Conservation (phyloP, 2,329 filamentous ascomycete species). For the Fusarium sp. region DNA sequence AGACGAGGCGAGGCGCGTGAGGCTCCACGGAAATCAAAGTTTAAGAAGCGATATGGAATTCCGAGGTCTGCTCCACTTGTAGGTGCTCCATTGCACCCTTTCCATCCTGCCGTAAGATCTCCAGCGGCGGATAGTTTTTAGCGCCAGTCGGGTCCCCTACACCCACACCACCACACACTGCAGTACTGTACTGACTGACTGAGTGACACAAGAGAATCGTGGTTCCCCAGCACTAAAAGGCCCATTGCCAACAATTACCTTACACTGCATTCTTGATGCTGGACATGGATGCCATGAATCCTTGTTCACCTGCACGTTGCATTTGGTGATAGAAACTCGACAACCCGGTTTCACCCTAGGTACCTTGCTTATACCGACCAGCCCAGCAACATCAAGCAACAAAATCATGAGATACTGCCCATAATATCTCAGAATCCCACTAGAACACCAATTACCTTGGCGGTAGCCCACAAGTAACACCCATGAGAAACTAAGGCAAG, state of each 20-base stretch:
- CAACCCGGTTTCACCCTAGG: constrained; percentile 27
- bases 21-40: constrained; percentile 9
- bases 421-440: not conserved
- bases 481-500: not conserved
- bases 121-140: constrained; percentile 24
- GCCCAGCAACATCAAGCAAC: not conserved
- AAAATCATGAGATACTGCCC: not conserved
- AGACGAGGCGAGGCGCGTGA: constrained; percentile 1
- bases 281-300: not conserved
- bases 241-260: not conserved
- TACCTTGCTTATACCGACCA: constrained; percentile 3
- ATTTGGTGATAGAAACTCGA: constrained; percentile 1
- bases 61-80: constrained; percentile 1
- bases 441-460: not conserved
- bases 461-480: not conserved
- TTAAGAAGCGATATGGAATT: constrained; percentile 25
- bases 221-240: not conserved
- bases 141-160: constrained; percentile 4
- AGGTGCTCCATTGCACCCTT: not conserved
- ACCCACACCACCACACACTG: no score
- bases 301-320: constrained; percentile 17
- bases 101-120: constrained; percentile 4
- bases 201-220: constrained; percentile 5
- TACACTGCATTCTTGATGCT: not conserved
- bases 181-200: not conserved